Conservation (phyloP, 805 yeast genomes). For the Starmerella gropengiesseri region DNA sequence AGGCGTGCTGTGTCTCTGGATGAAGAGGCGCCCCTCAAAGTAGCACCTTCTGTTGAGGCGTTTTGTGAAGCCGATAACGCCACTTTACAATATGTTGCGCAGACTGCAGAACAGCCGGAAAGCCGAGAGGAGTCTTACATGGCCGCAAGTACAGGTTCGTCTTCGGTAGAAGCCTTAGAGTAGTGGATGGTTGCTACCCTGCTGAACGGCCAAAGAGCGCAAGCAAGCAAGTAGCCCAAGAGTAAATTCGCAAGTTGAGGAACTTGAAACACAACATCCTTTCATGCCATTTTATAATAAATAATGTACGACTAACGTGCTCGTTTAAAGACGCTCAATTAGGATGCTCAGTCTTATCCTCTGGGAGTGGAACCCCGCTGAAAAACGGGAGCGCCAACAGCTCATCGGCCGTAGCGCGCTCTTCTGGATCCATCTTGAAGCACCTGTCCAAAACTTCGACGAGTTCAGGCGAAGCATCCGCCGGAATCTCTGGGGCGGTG, state of each 20-base stretch:
- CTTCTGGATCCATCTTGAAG: conserved; percentile 62
- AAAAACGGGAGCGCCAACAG: conserved; percentile 53
- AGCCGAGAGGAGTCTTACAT: not conserved
- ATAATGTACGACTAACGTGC: too few species aligned
- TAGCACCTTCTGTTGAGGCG: conserved; percentile 8
- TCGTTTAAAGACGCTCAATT: too few species aligned
- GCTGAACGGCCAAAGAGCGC: too few species aligned
- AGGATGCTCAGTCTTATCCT: too few species aligned
- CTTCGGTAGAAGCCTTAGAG: too few species aligned
- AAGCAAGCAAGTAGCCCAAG: too few species aligned
- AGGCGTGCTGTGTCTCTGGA: not conserved
- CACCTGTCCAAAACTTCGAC: conserved; percentile 53
- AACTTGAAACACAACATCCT: too few species aligned
- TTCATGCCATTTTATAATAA: too few species aligned
- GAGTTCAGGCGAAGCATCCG: conserved; percentile 51
- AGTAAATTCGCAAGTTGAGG: too few species aligned
- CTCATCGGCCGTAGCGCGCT: conserved; percentile 64
- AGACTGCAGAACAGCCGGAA: not conserved
- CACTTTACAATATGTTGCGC: not conserved
- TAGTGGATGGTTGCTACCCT: too few species aligned
- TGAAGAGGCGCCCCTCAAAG: not conserved
- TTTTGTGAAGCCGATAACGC: conserved; percentile 6
- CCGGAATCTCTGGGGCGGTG: conserved; percentile 64
- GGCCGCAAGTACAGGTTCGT: too few species aligned
- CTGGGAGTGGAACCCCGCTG: conserved; percentile 33